phyloP scores from a whole-genome alignment of 345 rosid genomes.

The Pugionium cornutum region DNA sequence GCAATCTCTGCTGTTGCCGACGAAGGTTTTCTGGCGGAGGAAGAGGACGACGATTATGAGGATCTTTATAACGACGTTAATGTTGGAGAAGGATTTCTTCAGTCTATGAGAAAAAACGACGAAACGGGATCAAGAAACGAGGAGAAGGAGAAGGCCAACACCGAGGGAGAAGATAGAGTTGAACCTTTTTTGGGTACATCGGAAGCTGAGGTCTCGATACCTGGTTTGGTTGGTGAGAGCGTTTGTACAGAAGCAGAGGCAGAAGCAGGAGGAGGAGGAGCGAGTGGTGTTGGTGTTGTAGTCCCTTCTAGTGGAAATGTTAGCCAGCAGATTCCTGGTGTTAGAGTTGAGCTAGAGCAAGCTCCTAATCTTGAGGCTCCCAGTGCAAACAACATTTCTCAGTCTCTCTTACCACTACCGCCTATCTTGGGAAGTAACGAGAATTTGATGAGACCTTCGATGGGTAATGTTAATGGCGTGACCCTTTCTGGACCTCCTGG shows the following conservation, averaged over 20 bases:
- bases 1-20: conserved; percentile 74
- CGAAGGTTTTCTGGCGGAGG: conserved; percentile 63
- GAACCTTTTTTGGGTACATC: conserved; percentile 33
- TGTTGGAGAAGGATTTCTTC: conserved; percentile 77
- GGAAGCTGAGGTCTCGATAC: conserved; percentile 40
- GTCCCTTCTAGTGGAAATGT: conserved; percentile 41
- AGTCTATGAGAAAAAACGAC: conserved; percentile 57
- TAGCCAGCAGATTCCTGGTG: conserved; percentile 41
- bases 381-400: conserved; percentile 36
- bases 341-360: conserved; percentile 63
- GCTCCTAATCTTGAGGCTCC: conserved; percentile 44
- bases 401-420: conserved; percentile 42
- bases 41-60: conserved; percentile 82
- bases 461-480: conserved; percentile 36
- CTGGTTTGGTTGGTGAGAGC: conserved; percentile 50
- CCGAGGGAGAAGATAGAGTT: conserved; percentile 23
- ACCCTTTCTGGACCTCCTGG: conserved; percentile 46
- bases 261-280: conserved; percentile 17
- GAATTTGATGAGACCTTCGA: conserved; percentile 46
- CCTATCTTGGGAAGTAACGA: conserved; percentile 38
- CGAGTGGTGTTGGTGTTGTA: conserved; percentile 32
- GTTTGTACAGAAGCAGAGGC: conserved; percentile 33
- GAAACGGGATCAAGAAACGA: conserved; percentile 44
- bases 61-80: conserved; percentile 83
- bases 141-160: conserved; percentile 26